phyloP scores from a whole-genome alignment of 2,329 filamentous ascomycete species.

The Plenodomus biglobosus region DNA sequence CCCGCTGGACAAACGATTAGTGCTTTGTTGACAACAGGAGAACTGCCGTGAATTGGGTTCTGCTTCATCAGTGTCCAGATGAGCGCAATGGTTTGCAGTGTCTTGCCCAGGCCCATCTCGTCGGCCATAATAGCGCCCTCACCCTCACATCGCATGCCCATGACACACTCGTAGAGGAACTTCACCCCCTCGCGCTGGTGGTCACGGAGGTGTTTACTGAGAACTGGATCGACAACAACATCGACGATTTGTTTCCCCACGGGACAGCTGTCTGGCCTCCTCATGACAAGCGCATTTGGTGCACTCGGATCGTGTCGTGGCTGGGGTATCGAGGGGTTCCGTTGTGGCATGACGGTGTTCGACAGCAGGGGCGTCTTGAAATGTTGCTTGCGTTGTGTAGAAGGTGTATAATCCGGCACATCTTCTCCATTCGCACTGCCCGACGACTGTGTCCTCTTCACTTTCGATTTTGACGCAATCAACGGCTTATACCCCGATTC shows the following conservation, averaged over 20 bases:
- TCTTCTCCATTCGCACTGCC: constrained; percentile 11
- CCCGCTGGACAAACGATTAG: constrained; percentile 73
- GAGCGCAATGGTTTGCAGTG: constrained; percentile 69
- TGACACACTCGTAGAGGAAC: constrained; percentile 75
- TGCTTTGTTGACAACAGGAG: constrained; percentile 67
- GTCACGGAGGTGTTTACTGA: constrained; percentile 63
- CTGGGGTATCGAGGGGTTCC: constrained; percentile 51
- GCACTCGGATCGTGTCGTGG: constrained; percentile 67
- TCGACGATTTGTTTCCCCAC: constrained; percentile 68
- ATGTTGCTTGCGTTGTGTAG: constrained; percentile 46
- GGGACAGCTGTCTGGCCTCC: constrained; percentile 57
- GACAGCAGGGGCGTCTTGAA: constrained; percentile 66
- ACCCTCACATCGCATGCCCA: constrained; percentile 68
- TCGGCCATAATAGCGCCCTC: constrained; percentile 72
- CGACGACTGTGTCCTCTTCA: constrained; percentile 21
- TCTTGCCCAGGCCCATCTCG: constrained; percentile 76
- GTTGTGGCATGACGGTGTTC: constrained; percentile 53
- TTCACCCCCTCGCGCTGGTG: constrained; percentile 71
- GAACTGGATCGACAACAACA: constrained; percentile 69
- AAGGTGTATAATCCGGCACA: constrained; percentile 44
- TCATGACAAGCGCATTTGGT: constrained; percentile 67
- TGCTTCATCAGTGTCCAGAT: constrained; percentile 74
- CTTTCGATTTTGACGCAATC: constrained; percentile 9
- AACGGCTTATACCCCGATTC: constrained; percentile 21
- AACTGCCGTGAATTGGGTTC: constrained; percentile 62